Evolutionary conservation across 192 early-diverging fungal species (phyloP).

Genomic region (Anaeromyces robustus): DNA sequence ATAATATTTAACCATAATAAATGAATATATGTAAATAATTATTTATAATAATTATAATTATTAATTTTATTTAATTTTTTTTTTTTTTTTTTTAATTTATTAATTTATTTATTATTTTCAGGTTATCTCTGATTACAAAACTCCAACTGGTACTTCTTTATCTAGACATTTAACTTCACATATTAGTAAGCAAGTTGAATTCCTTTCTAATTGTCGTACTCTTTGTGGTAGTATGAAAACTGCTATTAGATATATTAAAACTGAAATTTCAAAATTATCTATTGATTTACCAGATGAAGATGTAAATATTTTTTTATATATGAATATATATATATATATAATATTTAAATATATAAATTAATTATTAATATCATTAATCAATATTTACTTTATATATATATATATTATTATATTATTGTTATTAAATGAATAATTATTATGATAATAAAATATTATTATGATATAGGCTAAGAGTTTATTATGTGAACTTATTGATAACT

Average conservation of each 20-base stretch:
- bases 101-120: slow-evolving; percentile 6
- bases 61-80: too few relatives aligned
- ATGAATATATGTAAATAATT: too few relatives aligned
- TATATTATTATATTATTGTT: too few relatives aligned
- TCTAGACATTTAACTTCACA: slow-evolving; percentile 64
- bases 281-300: slow-evolving; percentile 70
- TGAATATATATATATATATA: too few relatives aligned
- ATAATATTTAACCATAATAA: too few relatives aligned
- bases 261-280: slow-evolving; percentile 62
- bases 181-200: slow-evolving; percentile 79
- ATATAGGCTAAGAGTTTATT: slow-evolving; percentile 52
- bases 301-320: slow-evolving; percentile 27
- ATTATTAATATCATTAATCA: slow-evolving; percentile 4
- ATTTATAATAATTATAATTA: too few relatives aligned
- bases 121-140: slow-evolving; percentile 81
- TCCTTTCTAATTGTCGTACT: slow-evolving; percentile 62
- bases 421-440: too few relatives aligned
- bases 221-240: slow-evolving; percentile 90
- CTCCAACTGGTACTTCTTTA: slow-evolving; percentile 66
- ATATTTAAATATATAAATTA: too few relatives aligned
- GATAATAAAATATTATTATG: too few relatives aligned
- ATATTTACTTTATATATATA: too few relatives aligned
- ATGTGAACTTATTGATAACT: slow-evolving; percentile 61
- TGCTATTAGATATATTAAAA: slow-evolving; percentile 77
- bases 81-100: too few relatives aligned